Evolutionary conservation across 2,329 filamentous ascomycete genomes (phyloP), one percentile per base, ranked within the genome.

Genomic region (Zymoseptoria brevis): DNA sequence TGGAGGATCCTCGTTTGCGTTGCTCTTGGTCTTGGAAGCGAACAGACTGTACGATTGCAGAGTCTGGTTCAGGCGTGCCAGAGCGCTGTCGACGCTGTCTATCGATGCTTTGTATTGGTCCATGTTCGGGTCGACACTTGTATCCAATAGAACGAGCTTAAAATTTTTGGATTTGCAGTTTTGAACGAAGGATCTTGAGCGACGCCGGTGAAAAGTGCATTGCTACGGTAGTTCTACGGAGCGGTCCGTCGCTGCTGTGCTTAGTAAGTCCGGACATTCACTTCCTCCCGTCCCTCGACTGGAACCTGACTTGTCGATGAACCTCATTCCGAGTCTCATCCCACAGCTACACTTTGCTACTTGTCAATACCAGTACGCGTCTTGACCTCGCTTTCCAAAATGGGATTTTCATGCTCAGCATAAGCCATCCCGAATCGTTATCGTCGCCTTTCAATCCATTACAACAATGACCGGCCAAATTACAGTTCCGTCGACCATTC

Each of bases 51-150:
- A 71, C 7, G 69, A 68, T 9, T 63, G 67, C 48, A 71, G 57
- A 19, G 69, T 71, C 50, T 67, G 64, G 50, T 70, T 71, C 52
- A 71, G 62, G 4, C 69, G 60, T n/a, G 60, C 62, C 55, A 71
- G 58, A 16, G 69, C 69, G 22, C 63, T 66, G 53, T 71, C 69
- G 13, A 71, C 68, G 53, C 66, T 64, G 41, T 68, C 62, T 8
- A 71, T 64, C 3, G 68, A 68, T 24, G 63, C 63, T 52, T 66
- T 63, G 60, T 71, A 69, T 29, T 66, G 55, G 26, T 72, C 68
- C 67, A 71, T 71, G 50, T 19, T 63, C 19, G 56, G 30, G 6
- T 54, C 24, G 52, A 56, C 21, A 49, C 35, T 45, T 45, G 35
- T 16, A 11, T 45, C 53, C 53, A 54, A 35, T 29, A 54, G 41